Evolutionary conservation across 2,329 filamentous ascomycete species (phyloP).

Genomic region (Pseudophaeomoniella oleicola): DNA sequence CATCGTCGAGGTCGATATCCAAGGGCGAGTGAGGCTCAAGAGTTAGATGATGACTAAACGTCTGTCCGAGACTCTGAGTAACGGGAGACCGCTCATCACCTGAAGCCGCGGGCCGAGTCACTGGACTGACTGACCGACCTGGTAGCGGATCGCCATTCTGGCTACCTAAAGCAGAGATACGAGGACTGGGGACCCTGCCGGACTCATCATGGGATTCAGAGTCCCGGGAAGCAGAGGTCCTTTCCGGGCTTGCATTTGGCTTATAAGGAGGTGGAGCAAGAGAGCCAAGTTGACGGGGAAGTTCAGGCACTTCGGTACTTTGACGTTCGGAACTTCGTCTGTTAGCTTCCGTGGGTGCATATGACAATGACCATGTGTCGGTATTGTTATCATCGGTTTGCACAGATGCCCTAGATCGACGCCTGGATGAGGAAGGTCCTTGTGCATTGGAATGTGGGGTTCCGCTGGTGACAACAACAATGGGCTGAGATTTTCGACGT

Average conservation of each 20-base stretch:
- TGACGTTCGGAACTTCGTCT: not conserved
- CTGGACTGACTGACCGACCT: not conserved
- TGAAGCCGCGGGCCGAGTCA: no score
- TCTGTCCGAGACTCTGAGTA: no score
- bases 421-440: no score
- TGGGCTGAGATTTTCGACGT: not conserved
- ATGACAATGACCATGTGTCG: not conserved
- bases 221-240: not conserved
- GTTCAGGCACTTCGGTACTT: not conserved
- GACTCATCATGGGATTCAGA: not conserved
- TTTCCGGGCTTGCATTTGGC: not conserved
- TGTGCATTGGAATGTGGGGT: constrained; percentile 1
- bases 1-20: no score
- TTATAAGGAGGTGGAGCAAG: not conserved
- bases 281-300: not conserved
- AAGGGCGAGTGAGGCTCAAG: no score
- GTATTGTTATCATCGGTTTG: not conserved
- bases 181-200: not conserved
- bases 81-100: no score
- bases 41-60: no score
- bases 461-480: not conserved
- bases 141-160: not conserved
- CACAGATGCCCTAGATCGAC: no score
- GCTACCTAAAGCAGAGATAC: not conserved
- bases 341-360: not conserved